phyloP scores from a whole-genome alignment of 176 grass and related monocot species.

The Oryza nivara region DNA sequence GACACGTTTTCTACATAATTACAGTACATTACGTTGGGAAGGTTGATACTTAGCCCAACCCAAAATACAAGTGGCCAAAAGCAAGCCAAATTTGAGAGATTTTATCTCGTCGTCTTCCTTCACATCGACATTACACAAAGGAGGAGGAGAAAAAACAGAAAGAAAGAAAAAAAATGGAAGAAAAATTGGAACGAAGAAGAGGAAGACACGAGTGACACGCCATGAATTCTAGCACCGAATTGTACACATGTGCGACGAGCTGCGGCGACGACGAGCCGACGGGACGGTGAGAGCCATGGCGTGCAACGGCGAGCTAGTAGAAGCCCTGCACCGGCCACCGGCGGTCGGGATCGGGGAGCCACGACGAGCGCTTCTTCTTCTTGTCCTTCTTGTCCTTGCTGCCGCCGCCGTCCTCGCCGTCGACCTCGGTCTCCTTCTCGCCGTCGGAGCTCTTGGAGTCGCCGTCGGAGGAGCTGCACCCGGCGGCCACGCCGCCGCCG shows the following conservation, averaged over 20 bases:
- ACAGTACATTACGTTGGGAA: background rate
- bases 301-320: constrained; percentile 27
- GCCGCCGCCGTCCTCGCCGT: background rate
- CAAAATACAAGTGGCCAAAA: background rate
- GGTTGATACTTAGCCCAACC: background rate
- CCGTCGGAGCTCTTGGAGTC: constrained; percentile 58
- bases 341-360: constrained; percentile 72
- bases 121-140: background rate
- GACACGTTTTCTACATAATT: background rate
- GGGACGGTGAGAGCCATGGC: background rate
- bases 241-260: background rate
- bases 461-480: constrained; percentile 40
- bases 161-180: background rate
- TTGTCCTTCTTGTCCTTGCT: constrained; percentile 34
- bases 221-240: background rate
- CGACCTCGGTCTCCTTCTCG: constrained; percentile 30
- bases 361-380: constrained; percentile 71
- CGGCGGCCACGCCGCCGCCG: background rate
- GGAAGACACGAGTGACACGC: background rate
- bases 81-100: constrained; percentile 1
- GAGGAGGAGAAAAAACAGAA: background rate
- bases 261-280: background rate
- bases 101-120: background rate
- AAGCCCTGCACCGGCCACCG: constrained; percentile 81
- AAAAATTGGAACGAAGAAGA: background rate